phyloP scores from a whole-genome alignment of 2,329 filamentous ascomycete species.

The Diaporthe helianthi region DNA sequence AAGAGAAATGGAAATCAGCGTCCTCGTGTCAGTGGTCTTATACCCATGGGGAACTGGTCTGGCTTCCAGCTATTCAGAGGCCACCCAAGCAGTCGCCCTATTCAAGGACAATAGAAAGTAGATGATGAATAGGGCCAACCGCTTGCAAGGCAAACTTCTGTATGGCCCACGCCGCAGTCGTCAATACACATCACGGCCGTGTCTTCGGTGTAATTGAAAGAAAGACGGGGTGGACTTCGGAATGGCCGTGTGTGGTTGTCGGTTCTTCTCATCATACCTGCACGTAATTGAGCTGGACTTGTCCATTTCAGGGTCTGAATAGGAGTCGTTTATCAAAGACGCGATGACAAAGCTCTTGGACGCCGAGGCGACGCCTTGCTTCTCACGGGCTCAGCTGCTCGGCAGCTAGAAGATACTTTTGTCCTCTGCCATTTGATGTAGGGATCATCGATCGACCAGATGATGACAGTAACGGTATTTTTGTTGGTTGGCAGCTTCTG shows the following conservation, averaged over 20 bases:
- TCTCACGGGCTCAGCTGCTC: neutral
- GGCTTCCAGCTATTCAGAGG: slow-evolving; percentile 24
- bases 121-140: slow-evolving; percentile 10
- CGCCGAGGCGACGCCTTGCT: neutral
- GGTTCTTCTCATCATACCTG: neutral
- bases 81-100: neutral
- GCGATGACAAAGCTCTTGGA: slow-evolving; percentile 9
- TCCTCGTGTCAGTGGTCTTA: slow-evolving; percentile 12
- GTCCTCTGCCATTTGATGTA: neutral
- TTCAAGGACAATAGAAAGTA: slow-evolving; percentile 32
- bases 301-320: slow-evolving; percentile 27
- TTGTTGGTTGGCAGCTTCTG: neutral
- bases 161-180: neutral
- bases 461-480: neutral
- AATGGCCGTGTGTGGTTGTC: neutral
- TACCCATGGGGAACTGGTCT: slow-evolving; percentile 1
- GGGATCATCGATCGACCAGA: neutral
- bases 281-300: neutral
- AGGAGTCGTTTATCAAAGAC: slow-evolving; percentile 18
- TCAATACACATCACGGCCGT: neutral
- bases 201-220: slow-evolving; percentile 7
- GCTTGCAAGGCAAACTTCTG: neutral
- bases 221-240: neutral
- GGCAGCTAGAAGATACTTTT: neutral
- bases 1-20: neutral